A percentile compares a stretch with the other conserved stretches of the same genome.
Conservation (phyloP, 805 yeast genomes). For the Tetrapisispora nanseiensis region DNA sequence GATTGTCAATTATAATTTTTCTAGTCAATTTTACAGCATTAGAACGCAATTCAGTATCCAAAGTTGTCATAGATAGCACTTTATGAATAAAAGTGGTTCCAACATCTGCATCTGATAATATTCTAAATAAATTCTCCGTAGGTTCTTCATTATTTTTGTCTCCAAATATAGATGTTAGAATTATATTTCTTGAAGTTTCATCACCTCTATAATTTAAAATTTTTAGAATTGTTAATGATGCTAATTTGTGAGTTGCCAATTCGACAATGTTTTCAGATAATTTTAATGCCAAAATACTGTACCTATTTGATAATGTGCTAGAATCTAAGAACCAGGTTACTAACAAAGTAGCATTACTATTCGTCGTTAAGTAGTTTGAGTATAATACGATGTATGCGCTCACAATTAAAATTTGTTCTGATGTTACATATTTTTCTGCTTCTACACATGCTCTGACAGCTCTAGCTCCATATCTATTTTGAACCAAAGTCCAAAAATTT, state of each 20-base stretch:
- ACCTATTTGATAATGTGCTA: slow-evolving; percentile 55
- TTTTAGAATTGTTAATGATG: slow-evolving; percentile 72
- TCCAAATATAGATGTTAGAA: slow-evolving; percentile 62
- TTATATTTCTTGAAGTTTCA: slow-evolving; percentile 45
- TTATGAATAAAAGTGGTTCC: slow-evolving; percentile 76
- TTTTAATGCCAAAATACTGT: slow-evolving; percentile 51
- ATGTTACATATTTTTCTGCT: slow-evolving; percentile 49
- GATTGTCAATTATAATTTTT: slow-evolving; percentile 48
- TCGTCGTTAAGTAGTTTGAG: slow-evolving; percentile 69
- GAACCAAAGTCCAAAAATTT: slow-evolving; percentile 70
- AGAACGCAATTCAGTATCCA: slow-evolving; percentile 47
- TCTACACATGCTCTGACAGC: slow-evolving; percentile 91
- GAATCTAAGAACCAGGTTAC: slow-evolving; percentile 94
- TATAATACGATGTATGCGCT: slow-evolving; percentile 70
- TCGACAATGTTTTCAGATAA: slow-evolving; percentile 52
- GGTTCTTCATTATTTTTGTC: slow-evolving; percentile 32
- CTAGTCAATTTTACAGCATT: slow-evolving; percentile 54
- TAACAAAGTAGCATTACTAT: slow-evolving; percentile 79
- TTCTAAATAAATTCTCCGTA: slow-evolving; percentile 41
- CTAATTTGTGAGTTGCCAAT: slow-evolving; percentile 73
- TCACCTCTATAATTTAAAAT: slow-evolving; percentile 63
- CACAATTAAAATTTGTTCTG: slow-evolving; percentile 60
- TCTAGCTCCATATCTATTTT: slow-evolving; percentile 88
- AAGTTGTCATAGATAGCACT: slow-evolving; percentile 60
- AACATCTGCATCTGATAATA: slow-evolving; percentile 56